Evolutionary conservation across 1,284 basidiomycete species (phyloP).

Genomic region (Pseudozyma sp.): DNA sequence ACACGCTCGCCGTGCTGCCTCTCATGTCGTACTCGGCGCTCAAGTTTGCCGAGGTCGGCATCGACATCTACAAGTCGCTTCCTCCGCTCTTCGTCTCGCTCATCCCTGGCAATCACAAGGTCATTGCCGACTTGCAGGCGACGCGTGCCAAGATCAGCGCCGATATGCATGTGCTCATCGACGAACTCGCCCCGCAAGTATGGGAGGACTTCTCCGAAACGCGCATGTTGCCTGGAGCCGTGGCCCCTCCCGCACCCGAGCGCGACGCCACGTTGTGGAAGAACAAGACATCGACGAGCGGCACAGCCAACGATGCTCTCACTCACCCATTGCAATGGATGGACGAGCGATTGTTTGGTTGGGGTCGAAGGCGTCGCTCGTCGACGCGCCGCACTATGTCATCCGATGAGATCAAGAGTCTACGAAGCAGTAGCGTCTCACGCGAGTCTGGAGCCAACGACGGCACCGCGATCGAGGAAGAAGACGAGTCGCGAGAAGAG

Average conservation of each 20-base stretch:
- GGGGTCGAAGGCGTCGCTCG: conserved; percentile 71
- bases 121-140: conserved; percentile 81
- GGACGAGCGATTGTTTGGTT: conserved; percentile 91
- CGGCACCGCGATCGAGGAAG: conserved; percentile 28
- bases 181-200: conserved; percentile 74
- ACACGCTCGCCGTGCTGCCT: conserved; percentile 82
- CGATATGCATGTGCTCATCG: conserved; percentile 88
- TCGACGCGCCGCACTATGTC: conserved; percentile 51
- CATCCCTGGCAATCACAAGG: conserved; percentile 88
- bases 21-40: conserved; percentile 93
- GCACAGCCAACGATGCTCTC: conserved; percentile 51
- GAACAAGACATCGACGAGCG: conserved; percentile 41
- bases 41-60: conserved; percentile 98
- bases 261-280: conserved; percentile 55
- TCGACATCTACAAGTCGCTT: conserved; percentile 98
- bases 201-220: conserved; percentile 66
- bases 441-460: conserved; percentile 14
- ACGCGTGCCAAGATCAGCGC: conserved; percentile 84
- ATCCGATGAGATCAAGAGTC: conserved; percentile 37
- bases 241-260: conserved; percentile 54
- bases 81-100: conserved; percentile 90
- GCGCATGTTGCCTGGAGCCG: conserved; percentile 55
- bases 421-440: conserved; percentile 20
- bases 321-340: conserved; percentile 75
- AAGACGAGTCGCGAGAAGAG: conserved; percentile 23